Evolutionary conservation across 73 alveolate genomes (phyloP).

Genomic region (Stentor coeruleus): DNA sequence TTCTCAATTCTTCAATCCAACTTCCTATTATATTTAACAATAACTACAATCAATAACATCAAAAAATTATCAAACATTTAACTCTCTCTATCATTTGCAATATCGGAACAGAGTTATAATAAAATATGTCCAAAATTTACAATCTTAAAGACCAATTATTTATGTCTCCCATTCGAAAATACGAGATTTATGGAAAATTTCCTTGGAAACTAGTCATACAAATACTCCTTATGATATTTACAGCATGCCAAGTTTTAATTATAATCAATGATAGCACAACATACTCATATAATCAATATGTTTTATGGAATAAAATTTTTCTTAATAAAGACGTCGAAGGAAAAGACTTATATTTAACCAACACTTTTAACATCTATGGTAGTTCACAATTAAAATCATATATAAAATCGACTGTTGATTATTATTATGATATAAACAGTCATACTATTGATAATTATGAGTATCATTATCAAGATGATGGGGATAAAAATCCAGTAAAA

Average conservation of each 20-base stretch:
- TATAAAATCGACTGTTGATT: not conserved
- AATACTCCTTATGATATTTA: not conserved
- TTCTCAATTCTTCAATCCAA: too few species aligned
- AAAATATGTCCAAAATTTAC: too few species aligned
- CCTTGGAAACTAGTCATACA: slow-evolving; percentile 16
- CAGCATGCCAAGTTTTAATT: not conserved
- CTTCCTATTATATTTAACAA: too few species aligned
- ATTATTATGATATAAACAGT: not conserved
- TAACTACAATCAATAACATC: too few species aligned
- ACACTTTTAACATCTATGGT: slow-evolving; percentile 2
- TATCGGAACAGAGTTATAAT: too few species aligned
- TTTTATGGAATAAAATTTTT: slow-evolving; percentile 1
- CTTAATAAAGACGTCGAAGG: not conserved
- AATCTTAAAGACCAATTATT: too few species aligned
- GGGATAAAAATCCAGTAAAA: slow-evolving; percentile 14
- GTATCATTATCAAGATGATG: not conserved
- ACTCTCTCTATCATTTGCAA: too few species aligned
- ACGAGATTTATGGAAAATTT: slow-evolving; percentile 13
- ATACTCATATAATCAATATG: not conserved
- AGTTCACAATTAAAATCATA: not conserved
- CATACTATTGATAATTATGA: slow-evolving; percentile 9
- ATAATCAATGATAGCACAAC: not conserved
- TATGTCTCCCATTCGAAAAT: not conserved
- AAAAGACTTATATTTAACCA: not conserved
- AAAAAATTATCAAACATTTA: too few species aligned